Base-by-base conservation (phyloP, 495 filamentous ascomycete genomes). In the Neurospora sp. region DNA sequence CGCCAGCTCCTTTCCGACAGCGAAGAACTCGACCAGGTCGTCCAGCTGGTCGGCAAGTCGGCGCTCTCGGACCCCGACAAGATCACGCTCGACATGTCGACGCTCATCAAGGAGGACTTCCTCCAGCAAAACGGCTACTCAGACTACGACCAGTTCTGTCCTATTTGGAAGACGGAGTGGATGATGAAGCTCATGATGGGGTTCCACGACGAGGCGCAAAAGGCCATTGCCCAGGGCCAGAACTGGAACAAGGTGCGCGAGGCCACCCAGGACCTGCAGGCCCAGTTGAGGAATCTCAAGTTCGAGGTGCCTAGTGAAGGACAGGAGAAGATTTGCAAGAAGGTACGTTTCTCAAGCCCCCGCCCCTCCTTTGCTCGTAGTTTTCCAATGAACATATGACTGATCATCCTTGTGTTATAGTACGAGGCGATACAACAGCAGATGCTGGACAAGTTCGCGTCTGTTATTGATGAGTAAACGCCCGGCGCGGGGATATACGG, bases 151-250 rank as follows among this genome's bases (percentile, higher is more conserved):
- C 93, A 97, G 84, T 98, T 96, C 88, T 99, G 96, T 80, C 96
- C 96, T 41, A 86, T 99, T 79, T 99, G 95, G 95, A 99, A 99
- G 89, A 99, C 96, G 4, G 90, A 95, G 79, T 99, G 96, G 89
- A 98, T 99, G 96, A 99, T 99, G 96, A 97, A 96, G 87, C 89
- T 90, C 68, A 97, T 99, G 89, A 94, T 98, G 89, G 92, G 90
- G 70, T 99, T 94, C 87, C 93, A 97, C 77, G 96, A 99, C 80
- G 96, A 99, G 84, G 90, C 93, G 12, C 96, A 98, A 82, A 98
- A 97, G 86, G 95, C 94, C 1, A 84, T 99, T 77, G 88, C 92
- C 20, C 92, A 96, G 77, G 96, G 96, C 71, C 90, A 93, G 78
- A 91, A 83, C 81, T 99, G 96, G 96, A 82, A 83, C 78, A 98